phyloP scores from a whole-genome alignment of 495 filamentous ascomycete species.

The Talaromyces borbonicus region DNA sequence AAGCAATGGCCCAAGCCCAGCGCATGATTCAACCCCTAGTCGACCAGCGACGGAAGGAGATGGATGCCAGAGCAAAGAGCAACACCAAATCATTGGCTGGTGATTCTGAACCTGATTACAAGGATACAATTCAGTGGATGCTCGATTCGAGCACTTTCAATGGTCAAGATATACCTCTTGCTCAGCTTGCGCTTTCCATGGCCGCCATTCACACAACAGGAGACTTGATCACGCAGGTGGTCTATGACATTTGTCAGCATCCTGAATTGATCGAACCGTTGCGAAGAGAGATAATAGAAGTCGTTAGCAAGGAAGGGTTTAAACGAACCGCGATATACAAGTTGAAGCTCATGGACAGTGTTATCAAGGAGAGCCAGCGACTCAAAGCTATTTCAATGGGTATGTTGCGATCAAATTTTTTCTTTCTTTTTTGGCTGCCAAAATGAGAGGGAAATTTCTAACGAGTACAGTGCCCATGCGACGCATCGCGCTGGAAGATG shows the following conservation, averaged over 20 bases:
- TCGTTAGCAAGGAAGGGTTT: background rate
- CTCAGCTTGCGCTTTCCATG: constrained; percentile 27
- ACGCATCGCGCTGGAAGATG: constrained; percentile 7
- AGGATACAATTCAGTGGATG: constrained; percentile 30
- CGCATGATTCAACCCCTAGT: constrained; percentile 19
- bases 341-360: constrained; percentile 30
- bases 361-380: constrained; percentile 38
- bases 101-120: constrained; percentile 13
- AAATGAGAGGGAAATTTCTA: too few species aligned
- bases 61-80: too few species aligned
- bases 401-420: constrained; percentile 11
- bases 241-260: constrained; percentile 31
- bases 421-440: background rate
- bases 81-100: too few species aligned
- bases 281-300: constrained; percentile 10
- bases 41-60: constrained; percentile 10
- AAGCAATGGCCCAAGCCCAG: constrained; percentile 15
- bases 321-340: constrained; percentile 7
- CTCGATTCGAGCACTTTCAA: constrained; percentile 16
- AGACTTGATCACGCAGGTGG: constrained; percentile 25
- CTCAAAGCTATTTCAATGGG: constrained; percentile 23
- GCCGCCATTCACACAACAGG: constrained; percentile 39
- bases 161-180: constrained; percentile 13
- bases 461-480: constrained; percentile 5
- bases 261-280: constrained; percentile 19